Conservation (phyloP, 2,329 filamentous ascomycete species). For the Trichophaea hybrida region DNA sequence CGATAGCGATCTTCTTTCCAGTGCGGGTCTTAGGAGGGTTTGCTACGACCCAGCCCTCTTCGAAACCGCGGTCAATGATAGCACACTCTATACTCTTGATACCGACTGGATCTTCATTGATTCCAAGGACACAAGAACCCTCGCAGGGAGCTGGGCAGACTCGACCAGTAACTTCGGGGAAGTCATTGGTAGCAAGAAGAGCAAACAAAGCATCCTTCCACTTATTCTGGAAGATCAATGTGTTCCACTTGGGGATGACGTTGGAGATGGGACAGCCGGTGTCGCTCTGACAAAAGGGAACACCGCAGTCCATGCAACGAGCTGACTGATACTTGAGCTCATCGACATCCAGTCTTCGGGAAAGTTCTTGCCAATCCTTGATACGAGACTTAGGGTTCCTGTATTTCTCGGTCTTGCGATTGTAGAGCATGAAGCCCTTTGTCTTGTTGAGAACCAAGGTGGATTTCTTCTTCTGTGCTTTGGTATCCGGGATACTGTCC, state of each 20-base stretch:
- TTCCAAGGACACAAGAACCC: conserved; percentile 87
- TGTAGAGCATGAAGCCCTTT: conserved; percentile 93
- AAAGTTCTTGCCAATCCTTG: conserved; percentile 89
- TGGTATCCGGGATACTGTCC: conserved; percentile 71
- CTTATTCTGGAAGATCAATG: conserved; percentile 44
- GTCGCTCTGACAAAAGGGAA: conserved; percentile 95
- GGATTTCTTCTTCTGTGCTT: conserved; percentile 76
- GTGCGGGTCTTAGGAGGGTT: conserved; percentile 62
- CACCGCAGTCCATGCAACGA: conserved; percentile 97
- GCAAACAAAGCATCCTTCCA: conserved; percentile 89
- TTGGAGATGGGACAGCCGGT: conserved; percentile 92
- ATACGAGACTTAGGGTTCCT: conserved; percentile 67
- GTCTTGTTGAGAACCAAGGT: conserved; percentile 95
- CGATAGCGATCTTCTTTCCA: conserved; percentile 75
- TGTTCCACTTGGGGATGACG: conserved; percentile 66
- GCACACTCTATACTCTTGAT: conserved; percentile 98
- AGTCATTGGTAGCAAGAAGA: conserved; percentile 93
- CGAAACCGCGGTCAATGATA: conserved; percentile 93
- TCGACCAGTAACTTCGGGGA: conserved; percentile 93
- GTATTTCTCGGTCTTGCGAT: conserved; percentile 85
- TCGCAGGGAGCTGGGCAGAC: conserved; percentile 95
- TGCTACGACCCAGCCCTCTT: conserved; percentile 96
- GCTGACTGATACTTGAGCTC: conserved; percentile 94
- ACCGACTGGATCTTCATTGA: conserved; percentile 91
- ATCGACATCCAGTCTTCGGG: conserved; percentile 73